Conservation (phyloP, 2,329 filamentous ascomycete genomes). For the Endothia cerciana region DNA sequence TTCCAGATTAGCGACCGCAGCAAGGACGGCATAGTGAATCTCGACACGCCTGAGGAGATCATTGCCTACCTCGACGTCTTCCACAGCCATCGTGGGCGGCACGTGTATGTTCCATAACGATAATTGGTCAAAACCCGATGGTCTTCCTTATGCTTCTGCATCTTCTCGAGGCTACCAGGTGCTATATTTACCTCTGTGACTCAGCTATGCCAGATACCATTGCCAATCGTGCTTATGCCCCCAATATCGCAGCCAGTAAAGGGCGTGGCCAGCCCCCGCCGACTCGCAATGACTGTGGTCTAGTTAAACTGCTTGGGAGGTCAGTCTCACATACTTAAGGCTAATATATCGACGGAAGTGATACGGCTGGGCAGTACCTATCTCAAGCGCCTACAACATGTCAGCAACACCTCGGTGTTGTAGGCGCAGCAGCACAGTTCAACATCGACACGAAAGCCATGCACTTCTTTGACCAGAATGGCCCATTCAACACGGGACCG, state of each 20-base stretch:
- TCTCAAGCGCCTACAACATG: conserved; percentile 33
- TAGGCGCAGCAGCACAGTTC: conserved; percentile 36
- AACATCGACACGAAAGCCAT: conserved; percentile 42
- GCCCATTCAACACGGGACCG: conserved; percentile 25
- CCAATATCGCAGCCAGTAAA: not conserved
- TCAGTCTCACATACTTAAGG: not conserved
- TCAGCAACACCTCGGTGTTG: conserved; percentile 39
- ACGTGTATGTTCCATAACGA: conserved; percentile 7
- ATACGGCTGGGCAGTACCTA: conserved; percentile 41
- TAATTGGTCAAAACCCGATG: not conserved
- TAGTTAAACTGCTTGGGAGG: too few relatives aligned
- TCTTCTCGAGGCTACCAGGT: too few relatives aligned
- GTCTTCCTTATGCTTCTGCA: too few relatives aligned
- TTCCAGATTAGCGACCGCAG: conserved; percentile 28
- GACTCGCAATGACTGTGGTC: too few relatives aligned
- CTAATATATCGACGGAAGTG: conserved; percentile 19
- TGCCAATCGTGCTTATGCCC: too few relatives aligned
- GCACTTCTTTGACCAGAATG: not conserved
- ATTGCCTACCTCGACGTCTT: conserved; percentile 33
- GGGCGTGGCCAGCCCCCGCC: too few relatives aligned
- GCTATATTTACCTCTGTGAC: too few relatives aligned
- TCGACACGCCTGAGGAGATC: conserved; percentile 34
- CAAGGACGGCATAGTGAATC: conserved; percentile 19
- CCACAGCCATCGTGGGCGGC: conserved; percentile 34
- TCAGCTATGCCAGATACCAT: too few relatives aligned